Evolutionary conservation across 2,329 filamentous ascomycete species (phyloP).

Genomic region (Ascosphaera apis): DNA sequence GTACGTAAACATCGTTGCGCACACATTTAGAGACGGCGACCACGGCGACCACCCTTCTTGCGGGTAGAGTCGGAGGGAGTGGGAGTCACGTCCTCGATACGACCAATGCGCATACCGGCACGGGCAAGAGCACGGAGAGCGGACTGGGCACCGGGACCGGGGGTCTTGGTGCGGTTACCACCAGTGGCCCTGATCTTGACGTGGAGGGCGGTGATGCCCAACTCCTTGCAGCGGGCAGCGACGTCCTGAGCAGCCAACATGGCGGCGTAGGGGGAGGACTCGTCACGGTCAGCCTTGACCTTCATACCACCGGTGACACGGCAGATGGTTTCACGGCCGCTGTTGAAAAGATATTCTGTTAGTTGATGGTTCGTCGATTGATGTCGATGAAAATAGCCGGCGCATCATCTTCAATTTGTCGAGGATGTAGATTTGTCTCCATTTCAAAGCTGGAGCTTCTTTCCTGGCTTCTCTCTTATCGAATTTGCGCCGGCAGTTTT

Average conservation of each 20-base stretch:
- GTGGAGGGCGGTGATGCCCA: conserved; percentile 87
- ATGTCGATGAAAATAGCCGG: too few relatives aligned
- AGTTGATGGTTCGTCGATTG: too few relatives aligned
- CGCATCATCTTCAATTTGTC: conserved; percentile 35
- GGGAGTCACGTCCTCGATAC: conserved; percentile 98
- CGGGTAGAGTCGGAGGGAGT: conserved; percentile 98
- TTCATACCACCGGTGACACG: conserved; percentile 99
- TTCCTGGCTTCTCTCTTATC: conserved; percentile 1
- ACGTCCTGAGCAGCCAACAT: conserved; percentile 99
- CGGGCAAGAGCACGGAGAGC: conserved; percentile 96
- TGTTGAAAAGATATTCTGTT: too few relatives aligned
- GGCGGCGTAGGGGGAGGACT: conserved; percentile 98
- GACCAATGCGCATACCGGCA: conserved; percentile 98
- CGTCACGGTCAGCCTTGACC: conserved; percentile 99
- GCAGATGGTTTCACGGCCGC: conserved; percentile 98
- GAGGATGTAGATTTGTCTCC: conserved; percentile 29
- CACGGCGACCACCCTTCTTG: conserved; percentile 99
- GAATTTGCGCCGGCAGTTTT: background rate
- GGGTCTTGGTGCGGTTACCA: conserved; percentile 99
- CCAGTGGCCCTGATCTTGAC: conserved; percentile 99
- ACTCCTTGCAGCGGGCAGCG: conserved; percentile 69
- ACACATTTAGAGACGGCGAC: conserved; percentile 87
- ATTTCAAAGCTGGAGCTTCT: conserved; percentile 5
- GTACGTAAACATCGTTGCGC: conserved; percentile 12
- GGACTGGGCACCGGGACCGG: conserved; percentile 95